Conservation (phyloP, 2,329 filamentous ascomycete species). For the Aureobasidium sp. region DNA sequence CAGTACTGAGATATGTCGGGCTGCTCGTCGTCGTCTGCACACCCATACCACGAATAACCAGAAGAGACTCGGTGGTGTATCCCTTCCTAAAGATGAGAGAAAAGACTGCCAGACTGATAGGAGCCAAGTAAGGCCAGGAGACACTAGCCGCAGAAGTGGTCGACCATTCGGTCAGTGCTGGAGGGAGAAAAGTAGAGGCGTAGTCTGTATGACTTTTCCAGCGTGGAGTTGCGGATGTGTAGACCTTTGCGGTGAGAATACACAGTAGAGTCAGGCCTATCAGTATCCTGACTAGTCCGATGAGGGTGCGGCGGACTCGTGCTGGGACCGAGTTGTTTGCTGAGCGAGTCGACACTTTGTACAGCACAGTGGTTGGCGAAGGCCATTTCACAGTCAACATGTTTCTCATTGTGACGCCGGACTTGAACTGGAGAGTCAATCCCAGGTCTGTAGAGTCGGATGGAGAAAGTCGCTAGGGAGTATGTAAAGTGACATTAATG, state of each 20-base stretch:
- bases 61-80: constrained; percentile 64
- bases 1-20: constrained; percentile 54
- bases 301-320: constrained; percentile 34
- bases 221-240: background rate
- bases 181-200: constrained; percentile 10
- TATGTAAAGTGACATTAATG: background rate
- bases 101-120: constrained; percentile 23
- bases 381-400: constrained; percentile 30
- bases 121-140: constrained; percentile 35
- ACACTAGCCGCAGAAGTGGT: constrained; percentile 25
- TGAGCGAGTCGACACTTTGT: constrained; percentile 78
- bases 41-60: constrained; percentile 80
- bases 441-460: background rate
- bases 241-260: constrained; percentile 20
- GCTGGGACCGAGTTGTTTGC: constrained; percentile 38
- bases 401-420: background rate
- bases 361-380: constrained; percentile 79
- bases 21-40: constrained; percentile 76
- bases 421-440: background rate
- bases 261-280: constrained; percentile 33
- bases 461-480: background rate
- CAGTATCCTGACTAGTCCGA: constrained; percentile 37
- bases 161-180: constrained; percentile 16
- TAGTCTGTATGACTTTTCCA: constrained; percentile 1
- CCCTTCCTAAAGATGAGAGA: constrained; percentile 22